phyloP scores from a whole-genome alignment of 2,329 filamentous ascomycete genomes.

The Exophiala calicioides region DNA sequence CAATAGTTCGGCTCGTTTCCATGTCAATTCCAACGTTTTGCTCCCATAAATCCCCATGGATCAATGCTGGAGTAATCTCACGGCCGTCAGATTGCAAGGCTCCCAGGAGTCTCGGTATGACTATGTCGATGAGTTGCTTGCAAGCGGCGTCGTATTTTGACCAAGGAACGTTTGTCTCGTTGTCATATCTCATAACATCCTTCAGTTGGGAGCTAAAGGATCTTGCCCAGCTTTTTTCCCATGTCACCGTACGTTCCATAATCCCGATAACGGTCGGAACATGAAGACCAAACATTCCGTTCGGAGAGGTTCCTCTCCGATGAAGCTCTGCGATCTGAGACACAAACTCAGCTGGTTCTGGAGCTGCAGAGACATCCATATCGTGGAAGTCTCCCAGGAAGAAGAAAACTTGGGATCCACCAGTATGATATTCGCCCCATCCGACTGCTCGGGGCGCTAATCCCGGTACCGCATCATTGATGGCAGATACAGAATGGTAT shows the following conservation, averaged over 20 bases:
- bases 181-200: constrained; percentile 7
- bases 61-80: constrained; percentile 2
- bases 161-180: constrained; percentile 7
- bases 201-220: constrained; percentile 4
- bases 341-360: constrained; percentile 9
- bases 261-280: constrained; percentile 4
- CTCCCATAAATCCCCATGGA: constrained; percentile 7
- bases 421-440: constrained; percentile 11
- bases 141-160: constrained; percentile 5
- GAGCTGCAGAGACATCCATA: constrained; percentile 9
- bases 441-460: constrained; percentile 5
- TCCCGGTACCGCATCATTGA: constrained; percentile 10
- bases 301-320: constrained; percentile 12
- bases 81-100: constrained; percentile 4
- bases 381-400: constrained; percentile 15
- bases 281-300: constrained; percentile 5
- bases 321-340: constrained; percentile 11
- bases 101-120: constrained; percentile 4
- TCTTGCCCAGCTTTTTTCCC: constrained; percentile 6
- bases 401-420: constrained; percentile 14
- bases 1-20: constrained; percentile 1
- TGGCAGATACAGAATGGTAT: constrained; percentile 12
- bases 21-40: constrained; percentile 5
- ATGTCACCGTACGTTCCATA: constrained; percentile 7
- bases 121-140: constrained; percentile 4